Evolutionary conservation across 805 yeast genomes (phyloP).

Genomic region (Priceomyces medius): DNA sequence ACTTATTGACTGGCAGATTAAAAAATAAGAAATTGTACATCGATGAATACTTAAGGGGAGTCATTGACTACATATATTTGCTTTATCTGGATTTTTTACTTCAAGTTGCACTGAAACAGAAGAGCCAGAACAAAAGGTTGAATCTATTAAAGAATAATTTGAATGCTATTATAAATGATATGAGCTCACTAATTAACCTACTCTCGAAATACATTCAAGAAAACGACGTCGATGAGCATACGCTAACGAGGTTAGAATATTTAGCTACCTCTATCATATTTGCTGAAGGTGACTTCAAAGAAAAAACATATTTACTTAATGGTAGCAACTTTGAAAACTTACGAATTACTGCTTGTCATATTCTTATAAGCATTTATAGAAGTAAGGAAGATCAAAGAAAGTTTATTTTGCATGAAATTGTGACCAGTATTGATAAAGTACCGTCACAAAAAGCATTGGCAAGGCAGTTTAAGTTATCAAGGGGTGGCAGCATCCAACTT

Average conservation of each 20-base stretch:
- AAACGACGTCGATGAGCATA: constrained; percentile 41
- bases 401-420: constrained; percentile 60
- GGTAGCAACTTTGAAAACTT: constrained; percentile 23
- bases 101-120: constrained; percentile 9
- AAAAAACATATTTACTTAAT: constrained; percentile 19
- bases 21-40: constrained; percentile 45
- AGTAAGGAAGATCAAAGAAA: constrained; percentile 50
- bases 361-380: constrained; percentile 35
- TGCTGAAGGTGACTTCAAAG: constrained; percentile 25
- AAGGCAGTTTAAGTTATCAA: constrained; percentile 40
- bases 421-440: constrained; percentile 49
- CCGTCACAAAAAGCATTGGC: constrained; percentile 46
- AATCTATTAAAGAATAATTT: constrained; percentile 10
- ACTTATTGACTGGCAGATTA: constrained; percentile 39
- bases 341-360: constrained; percentile 24
- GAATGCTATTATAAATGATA: constrained; percentile 13
- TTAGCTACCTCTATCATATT: constrained; percentile 44
- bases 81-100: constrained; percentile 29
- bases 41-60: constrained; percentile 43
- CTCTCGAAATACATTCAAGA: constrained; percentile 11
- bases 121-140: neutral
- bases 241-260: constrained; percentile 61
- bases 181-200: constrained; percentile 9
- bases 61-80: constrained; percentile 39
- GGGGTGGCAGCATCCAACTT: constrained; percentile 51